Base-by-base conservation (phyloP, 2,329 filamentous ascomycete genomes). In the Paracamarosporium sp. region DNA sequence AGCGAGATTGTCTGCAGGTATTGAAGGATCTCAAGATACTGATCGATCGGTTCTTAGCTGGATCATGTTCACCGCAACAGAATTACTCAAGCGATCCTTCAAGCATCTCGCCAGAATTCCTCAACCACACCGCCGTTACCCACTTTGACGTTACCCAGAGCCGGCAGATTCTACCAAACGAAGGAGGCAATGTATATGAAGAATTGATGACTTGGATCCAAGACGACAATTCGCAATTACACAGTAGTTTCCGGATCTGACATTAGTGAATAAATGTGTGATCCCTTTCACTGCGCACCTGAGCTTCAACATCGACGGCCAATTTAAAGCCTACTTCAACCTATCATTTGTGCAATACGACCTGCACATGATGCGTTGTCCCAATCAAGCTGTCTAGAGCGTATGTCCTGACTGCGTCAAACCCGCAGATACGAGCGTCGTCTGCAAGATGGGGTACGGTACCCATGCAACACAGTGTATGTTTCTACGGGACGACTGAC, bases 11-110 rank as follows among this genome's bases (percentile, higher is more conserved):
- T 48, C 63, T 46, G 33, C 65, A 58, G 40, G 59, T 71, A 15
- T 28, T 71, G 30, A 65, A 64, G 50, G 69, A 68, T 43, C 57
- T 70, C 38, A 64, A 66, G 13, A 56, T 58, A 8, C 41, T 71
- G 20, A 60, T 67, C 17, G 63, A 64, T 40, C 64, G 64, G 25
- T 65, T 66, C 38, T 47, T 68, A n/a, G 33, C 47, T 25, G 35
- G 31, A 17, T 38, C 35, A 7, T 25, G 5, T 43, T 33, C 20
- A 45, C 44, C 47, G 48, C n/a, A 40, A 17, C 36, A 41, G 45
- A 50, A 4, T 36, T 20, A 36, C 53, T 44, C 25, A 13, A 51
- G 33, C 48, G 40, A 31, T 54, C 24, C 46, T 33, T 52, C 45
- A 33, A 54, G 22, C 20, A 22, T 30, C 43, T 28, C 27, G 52